Evolutionary conservation across 2,329 filamentous ascomycete genomes (phyloP), one percentile per base, ranked within the genome.

Genomic region (Macrophomina pseudophaseolina): DNA sequence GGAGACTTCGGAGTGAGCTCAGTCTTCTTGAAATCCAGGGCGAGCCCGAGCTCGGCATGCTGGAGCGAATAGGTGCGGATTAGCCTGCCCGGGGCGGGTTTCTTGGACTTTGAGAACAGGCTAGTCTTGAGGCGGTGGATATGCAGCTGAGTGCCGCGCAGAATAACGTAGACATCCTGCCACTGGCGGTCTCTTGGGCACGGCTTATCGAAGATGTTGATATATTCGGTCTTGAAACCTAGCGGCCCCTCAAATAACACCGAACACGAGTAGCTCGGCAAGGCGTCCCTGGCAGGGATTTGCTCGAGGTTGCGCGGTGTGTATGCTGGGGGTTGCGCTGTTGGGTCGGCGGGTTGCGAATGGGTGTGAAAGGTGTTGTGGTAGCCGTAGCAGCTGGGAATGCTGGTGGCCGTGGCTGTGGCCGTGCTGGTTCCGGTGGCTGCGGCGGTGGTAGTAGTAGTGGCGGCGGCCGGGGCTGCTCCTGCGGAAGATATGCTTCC

Each of bases 41-140:
- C 91, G 68, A 93, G 86, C 11, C 91, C 91, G 28, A 90, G 87
- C 76, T 93, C 91, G 28, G 90, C 91, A 74, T 93, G 89, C 69
- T 92, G 85, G 56, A 93, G 82, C 63, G 88, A 90, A 74, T 92
- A 93, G n/a, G 84, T 86, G 74, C 83, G 86, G 69, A 92, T 80
- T 44, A 92, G 78, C 65, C 82, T 82, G 23, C 86, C 86, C 78
- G 89, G 48, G 79, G 81, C 33, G 82, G 78, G 79, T 69, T 82
- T 85, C 18, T 65, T 59, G 14, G 56, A 32, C 30, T 58, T 66
- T 72, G 73, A 75, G 69, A 78, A 73, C 33, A 79, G 65, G 51
- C 70, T 44, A 7, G 38, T 56, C 77, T 90, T 91, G 64, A 86
- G 82, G 62, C 85, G 83, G 79, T 92, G 84, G 33, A 93, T 80